Evolutionary conservation across 1,284 basidiomycete genomes (phyloP), one percentile per base, ranked within the genome.

Genomic region (Boletus nobilissimus): DNA sequence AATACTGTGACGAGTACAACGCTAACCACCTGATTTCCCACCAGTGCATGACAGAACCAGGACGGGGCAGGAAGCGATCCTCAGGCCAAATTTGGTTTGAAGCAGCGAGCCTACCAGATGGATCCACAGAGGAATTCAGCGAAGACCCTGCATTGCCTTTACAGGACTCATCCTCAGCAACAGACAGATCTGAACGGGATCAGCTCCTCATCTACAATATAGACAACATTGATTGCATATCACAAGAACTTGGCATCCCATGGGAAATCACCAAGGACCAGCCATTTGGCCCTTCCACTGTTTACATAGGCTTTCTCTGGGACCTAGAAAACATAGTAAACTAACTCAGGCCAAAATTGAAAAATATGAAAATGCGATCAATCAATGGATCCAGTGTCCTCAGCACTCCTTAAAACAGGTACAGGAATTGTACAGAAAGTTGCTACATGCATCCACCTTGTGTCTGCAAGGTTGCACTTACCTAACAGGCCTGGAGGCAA

Each of bases 1-100:
- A 57, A 32, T 11, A 32, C 16, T 29, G 29, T 26, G 24, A 13
- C 16, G 16, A 57, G 3, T 57, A 57, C n/a, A 57, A 57, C 4
- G 13, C 5, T 9, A 11, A 8, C 24, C 11, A 24, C 3, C 24
- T 11, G 26, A 6, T 26, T 1, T 51, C 24, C 24, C 2, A 29
- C 1, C 2, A 19, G 26, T 2, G 3, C 48, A 51, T 57, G n/a
- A 9, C 14, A 14, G 5, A 16, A 13, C 11, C 13, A 2, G 14
- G 54, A 32, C 16, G 54, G n/a, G 54, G n/a, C n/a, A 57, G n/a
- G 11, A 57, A 57, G 18, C 54, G n/a, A 7, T 57, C 3, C 1
- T 16, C 11, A 16, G 24, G n/a, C 16, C 16, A 3, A 32, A 57
- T 57, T 32, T 57, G 54, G n/a, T 57, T 57, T 32, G n/a, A 57